Evolutionary conservation across 1,284 basidiomycete genomes (phyloP).

Genomic region (Abortiporus biennis): DNA sequence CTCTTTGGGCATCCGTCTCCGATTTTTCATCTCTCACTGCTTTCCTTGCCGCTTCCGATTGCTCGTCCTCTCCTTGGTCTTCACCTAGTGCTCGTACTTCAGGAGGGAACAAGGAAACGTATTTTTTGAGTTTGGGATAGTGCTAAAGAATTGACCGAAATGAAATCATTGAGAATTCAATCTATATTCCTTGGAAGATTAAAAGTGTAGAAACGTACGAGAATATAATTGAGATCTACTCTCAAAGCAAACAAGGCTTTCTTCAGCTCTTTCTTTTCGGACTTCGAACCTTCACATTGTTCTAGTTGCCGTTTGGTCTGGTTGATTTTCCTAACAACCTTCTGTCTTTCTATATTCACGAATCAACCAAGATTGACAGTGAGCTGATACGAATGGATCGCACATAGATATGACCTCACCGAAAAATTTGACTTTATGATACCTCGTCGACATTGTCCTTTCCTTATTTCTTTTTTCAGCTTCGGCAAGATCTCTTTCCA

Average conservation of each 20-base stretch:
- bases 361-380: neutral
- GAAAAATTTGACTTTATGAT: constrained; percentile 88
- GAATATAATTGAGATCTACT: constrained; percentile 80
- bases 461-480: constrained; percentile 61
- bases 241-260: constrained; percentile 52
- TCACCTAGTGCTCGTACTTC: constrained; percentile 39
- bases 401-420: constrained; percentile 41
- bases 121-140: constrained; percentile 79
- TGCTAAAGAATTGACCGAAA: constrained; percentile 38
- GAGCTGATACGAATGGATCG: neutral
- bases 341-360: constrained; percentile 64
- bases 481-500: constrained; percentile 70
- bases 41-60: constrained; percentile 6
- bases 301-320: constrained; percentile 48
- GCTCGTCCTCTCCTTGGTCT: constrained; percentile 10
- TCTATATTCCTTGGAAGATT: constrained; percentile 4
- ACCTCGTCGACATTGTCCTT: constrained; percentile 63
- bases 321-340: constrained; percentile 68
- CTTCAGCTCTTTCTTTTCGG: constrained; percentile 37
- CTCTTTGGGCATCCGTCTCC: constrained; percentile 44
- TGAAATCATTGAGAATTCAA: neutral
- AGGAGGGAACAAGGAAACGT: constrained; percentile 81
- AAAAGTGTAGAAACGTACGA: constrained; percentile 41
- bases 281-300: constrained; percentile 21
- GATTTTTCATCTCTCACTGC: constrained; percentile 14